Conservation (phyloP, 306 rosid genomes). For the Casuarina glauca region DNA sequence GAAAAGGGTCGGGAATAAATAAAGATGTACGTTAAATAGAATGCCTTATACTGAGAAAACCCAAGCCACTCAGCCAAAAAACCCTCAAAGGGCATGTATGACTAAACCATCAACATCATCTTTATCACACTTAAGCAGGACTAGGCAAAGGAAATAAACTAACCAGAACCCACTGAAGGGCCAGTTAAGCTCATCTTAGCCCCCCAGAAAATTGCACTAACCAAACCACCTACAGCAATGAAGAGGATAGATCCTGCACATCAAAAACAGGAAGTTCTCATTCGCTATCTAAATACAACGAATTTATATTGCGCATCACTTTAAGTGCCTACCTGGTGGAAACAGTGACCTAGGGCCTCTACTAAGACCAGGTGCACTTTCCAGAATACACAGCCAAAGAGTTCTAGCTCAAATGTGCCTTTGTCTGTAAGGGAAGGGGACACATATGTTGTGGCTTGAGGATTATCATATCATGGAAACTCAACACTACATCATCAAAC, state of each 20-base stretch:
- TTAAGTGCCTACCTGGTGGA: neutral
- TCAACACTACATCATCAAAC: slow-evolving; percentile 1
- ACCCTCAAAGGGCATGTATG: neutral
- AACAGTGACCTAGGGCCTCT: slow-evolving; percentile 2
- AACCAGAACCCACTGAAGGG: slow-evolving; percentile 78
- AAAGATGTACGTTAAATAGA: slow-evolving; percentile 5
- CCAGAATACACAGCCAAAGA: neutral
- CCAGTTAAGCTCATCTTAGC: slow-evolving; percentile 75
- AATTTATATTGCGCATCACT: neutral
- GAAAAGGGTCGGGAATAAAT: slow-evolving; percentile 8
- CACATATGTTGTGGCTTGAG: slow-evolving; percentile 3
- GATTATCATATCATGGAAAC: neutral
- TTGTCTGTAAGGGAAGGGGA: too few relatives aligned
- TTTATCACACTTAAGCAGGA: neutral
- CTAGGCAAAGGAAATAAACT: slow-evolving; percentile 32
- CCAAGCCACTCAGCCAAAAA: neutral
- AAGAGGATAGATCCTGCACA: slow-evolving; percentile 49
- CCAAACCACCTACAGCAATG: slow-evolving; percentile 33
- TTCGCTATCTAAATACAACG: slow-evolving; percentile 9
- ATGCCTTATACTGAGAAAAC: slow-evolving; percentile 6
- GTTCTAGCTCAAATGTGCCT: neutral
- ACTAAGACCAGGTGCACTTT: neutral
- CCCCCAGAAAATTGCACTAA: slow-evolving; percentile 34
- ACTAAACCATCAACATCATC: neutral
- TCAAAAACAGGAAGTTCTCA: slow-evolving; percentile 18